Percentiles rank a stretch among this genome's conserved stretches.
Evolutionary conservation across 2,329 filamentous ascomycete species (phyloP).

Genomic region (Acrodontium crateriforme): DNA sequence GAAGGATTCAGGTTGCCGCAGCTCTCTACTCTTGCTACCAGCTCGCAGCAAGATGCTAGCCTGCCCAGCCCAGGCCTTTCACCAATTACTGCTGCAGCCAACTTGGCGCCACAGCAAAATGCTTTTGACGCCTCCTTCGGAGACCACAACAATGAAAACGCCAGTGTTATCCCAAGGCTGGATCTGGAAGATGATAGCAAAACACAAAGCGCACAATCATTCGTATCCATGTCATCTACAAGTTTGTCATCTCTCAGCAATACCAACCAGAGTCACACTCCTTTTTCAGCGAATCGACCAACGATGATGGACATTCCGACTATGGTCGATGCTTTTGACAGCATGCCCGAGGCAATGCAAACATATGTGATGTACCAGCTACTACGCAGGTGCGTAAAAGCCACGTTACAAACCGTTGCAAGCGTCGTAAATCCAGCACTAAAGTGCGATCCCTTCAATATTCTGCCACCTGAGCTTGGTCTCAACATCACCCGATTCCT

Average conservation of each 20-base stretch:
- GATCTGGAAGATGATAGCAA: constrained; percentile 20
- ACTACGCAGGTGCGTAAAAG: constrained; percentile 71
- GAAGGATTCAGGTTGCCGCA: constrained; percentile 26
- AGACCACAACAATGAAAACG: constrained; percentile 19
- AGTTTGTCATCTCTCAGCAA: too few species aligned
- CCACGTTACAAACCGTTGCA: constrained; percentile 78
- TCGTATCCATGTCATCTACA: too few species aligned
- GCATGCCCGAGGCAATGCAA: constrained; percentile 82
- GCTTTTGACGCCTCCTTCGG: constrained; percentile 21
- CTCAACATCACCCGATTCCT: constrained; percentile 80
- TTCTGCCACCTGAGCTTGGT: constrained; percentile 73
- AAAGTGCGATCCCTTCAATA: constrained; percentile 81
- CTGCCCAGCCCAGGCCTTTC: constrained; percentile 90
- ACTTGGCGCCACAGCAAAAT: constrained; percentile 26
- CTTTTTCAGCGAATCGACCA: constrained; percentile 10
- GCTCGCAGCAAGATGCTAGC: constrained; percentile 73
- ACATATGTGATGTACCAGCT: constrained; percentile 96
- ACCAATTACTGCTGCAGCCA: constrained; percentile 69
- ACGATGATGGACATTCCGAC: constrained; percentile 62
- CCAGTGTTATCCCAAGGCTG: constrained; percentile 19
- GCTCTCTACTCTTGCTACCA: constrained; percentile 54
- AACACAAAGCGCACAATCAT: constrained; percentile 8
- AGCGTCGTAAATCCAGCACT: constrained; percentile 84
- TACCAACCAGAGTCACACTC: too few species aligned
- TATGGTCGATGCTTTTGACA: constrained; percentile 81